These are phyloP conservation scores for Nymphaea thermarum DNA, from an alignment of 164 flowering plant genomes.

Conservation along the genomic window DNA sequence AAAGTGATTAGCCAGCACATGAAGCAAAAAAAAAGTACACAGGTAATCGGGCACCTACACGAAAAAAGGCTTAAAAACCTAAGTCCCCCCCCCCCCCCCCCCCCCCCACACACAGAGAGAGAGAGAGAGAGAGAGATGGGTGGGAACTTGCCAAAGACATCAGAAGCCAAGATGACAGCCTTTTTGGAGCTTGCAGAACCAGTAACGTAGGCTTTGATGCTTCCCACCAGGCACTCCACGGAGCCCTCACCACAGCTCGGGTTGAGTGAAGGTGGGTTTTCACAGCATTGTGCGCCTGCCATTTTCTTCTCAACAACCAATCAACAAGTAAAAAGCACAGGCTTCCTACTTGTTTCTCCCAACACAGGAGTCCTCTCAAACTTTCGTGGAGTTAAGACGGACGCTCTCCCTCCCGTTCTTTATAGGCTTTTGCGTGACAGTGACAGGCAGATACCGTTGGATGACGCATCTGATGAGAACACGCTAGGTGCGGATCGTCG, in stretches of 20 bases:
- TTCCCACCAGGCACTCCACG: constrained; percentile 39
- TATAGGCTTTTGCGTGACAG: background rate
- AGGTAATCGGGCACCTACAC: background rate
- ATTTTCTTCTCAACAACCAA: constrained; percentile 2
- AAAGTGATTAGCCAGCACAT: too few species aligned
- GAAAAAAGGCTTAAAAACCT: background rate
- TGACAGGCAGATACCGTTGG: background rate
- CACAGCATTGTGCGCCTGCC: constrained; percentile 17
- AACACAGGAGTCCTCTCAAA: background rate
- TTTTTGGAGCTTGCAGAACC: constrained; percentile 42
- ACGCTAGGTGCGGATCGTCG: too few species aligned
- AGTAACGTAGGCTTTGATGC: constrained; percentile 42
- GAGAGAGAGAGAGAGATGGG: background rate
- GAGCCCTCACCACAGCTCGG: constrained; percentile 38
- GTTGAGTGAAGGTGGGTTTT: constrained; percentile 23
- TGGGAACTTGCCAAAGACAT: constrained; percentile 36
- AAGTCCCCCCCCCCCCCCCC: background rate
- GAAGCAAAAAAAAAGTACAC: too few species aligned
- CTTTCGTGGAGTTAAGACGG: background rate
- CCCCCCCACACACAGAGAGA: background rate
- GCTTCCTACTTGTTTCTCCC: background rate
- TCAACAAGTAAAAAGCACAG: background rate
- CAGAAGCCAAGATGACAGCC: constrained; percentile 53
- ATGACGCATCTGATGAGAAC: too few species aligned
- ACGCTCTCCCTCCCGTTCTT: too few species aligned